Evolutionary conservation across 2,329 filamentous ascomycete species (phyloP).

Genomic region (Xylariales sp.): DNA sequence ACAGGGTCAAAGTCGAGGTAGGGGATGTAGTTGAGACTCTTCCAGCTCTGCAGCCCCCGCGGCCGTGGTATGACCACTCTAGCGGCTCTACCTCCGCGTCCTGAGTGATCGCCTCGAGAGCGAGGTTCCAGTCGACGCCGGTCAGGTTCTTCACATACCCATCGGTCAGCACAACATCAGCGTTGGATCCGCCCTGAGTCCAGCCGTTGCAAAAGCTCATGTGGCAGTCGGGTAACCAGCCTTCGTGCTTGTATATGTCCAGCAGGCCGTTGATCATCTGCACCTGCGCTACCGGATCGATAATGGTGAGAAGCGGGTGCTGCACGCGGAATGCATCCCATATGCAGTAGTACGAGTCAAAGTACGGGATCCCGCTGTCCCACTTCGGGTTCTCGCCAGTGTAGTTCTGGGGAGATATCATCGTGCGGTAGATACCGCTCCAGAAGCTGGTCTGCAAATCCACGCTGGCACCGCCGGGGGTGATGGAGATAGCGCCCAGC

Average conservation of each 20-base stretch:
- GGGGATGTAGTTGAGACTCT: constrained; percentile 60
- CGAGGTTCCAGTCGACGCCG: constrained; percentile 55
- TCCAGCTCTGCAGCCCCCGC: constrained; percentile 66
- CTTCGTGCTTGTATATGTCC: constrained; percentile 61
- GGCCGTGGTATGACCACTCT: constrained; percentile 61
- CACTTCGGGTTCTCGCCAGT: constrained; percentile 61
- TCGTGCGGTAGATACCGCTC: constrained; percentile 56
- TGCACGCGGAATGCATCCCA: constrained; percentile 63
- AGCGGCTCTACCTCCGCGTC: constrained; percentile 58
- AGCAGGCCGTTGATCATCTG: constrained; percentile 60
- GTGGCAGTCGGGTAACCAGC: constrained; percentile 64
- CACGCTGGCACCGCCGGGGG: constrained; percentile 42
- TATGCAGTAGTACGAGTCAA: constrained; percentile 52
- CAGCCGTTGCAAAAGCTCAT: constrained; percentile 65
- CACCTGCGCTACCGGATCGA: constrained; percentile 56
- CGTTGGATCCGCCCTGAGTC: constrained; percentile 65
- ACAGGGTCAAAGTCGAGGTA: constrained; percentile 55
- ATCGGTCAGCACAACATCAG: constrained; percentile 59
- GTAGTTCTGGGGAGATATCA: constrained; percentile 64
- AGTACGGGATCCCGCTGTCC: constrained; percentile 59
- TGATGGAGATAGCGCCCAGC: constrained; percentile 46
- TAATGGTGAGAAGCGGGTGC: constrained; percentile 58
- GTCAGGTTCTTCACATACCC: constrained; percentile 59
- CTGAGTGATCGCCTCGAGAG: constrained; percentile 60
- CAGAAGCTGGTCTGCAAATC: constrained; percentile 54